A percentile compares a stretch with the other conserved stretches of the same genome.
Conservation (phyloP, 805 yeast genomes). For the Suhomyces faveliae region DNA sequence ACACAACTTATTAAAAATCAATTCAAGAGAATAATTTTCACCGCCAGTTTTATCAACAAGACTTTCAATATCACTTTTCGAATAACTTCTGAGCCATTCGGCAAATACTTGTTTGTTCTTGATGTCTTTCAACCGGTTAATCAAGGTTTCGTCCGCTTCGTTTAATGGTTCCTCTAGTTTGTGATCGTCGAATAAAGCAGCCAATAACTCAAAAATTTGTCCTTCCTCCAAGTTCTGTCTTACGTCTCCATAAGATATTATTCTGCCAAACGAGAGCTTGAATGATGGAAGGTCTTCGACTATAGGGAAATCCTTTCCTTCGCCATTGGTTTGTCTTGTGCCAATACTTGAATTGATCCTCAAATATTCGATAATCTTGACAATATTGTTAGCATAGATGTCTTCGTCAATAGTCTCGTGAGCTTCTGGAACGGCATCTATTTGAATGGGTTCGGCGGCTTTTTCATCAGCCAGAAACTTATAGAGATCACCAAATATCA, state of each 20-base stretch:
- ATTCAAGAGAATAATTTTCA: constrained; percentile 43
- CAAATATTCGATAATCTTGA: constrained; percentile 18
- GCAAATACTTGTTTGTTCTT: constrained; percentile 48
- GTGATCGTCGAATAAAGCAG: constrained; percentile 51
- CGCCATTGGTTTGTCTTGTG: constrained; percentile 11
- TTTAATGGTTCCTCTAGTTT: constrained; percentile 1
- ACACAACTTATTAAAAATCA: constrained; percentile 49
- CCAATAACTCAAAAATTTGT: constrained; percentile 54
- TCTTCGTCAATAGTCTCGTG: constrained; percentile 7
- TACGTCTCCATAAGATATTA: constrained; percentile 1
- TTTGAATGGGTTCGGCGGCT: constrained; percentile 9
- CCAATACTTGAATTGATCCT: constrained; percentile 22
- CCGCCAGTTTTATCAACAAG: constrained; percentile 19
- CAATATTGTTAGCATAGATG: constrained; percentile 10
- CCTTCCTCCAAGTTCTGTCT: constrained; percentile 20
- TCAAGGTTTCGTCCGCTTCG: constrained; percentile 11
- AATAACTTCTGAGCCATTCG: constrained; percentile 55
- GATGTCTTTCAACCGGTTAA: constrained; percentile 13
- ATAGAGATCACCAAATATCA: constrained; percentile 49
- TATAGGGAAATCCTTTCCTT: constrained; percentile 26
- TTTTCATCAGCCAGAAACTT: constrained; percentile 14
- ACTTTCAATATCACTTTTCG: constrained; percentile 30
- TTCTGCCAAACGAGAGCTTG: not conserved
- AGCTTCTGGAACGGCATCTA: not conserved
- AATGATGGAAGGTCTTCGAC: constrained; percentile 6